phyloP scores from a whole-genome alignment of 1,139 yeast species.

The Saccharomyces hybrid region DNA sequence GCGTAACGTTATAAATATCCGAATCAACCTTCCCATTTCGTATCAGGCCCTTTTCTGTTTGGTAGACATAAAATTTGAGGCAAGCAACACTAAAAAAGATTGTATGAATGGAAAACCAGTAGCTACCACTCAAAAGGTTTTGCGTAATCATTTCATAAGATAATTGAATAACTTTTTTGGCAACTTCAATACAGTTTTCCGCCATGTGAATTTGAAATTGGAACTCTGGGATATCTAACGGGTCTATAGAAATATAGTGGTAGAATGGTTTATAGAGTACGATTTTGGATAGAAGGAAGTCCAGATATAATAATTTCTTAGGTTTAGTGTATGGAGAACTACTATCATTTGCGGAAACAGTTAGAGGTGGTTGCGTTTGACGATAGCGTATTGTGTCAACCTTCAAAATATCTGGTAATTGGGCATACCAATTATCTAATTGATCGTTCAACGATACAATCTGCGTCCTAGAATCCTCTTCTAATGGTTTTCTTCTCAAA shows the following conservation, averaged over 20 bases:
- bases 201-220: conserved; percentile 49
- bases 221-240: conserved; percentile 10
- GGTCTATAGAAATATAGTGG: conserved; percentile 37
- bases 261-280: conserved; percentile 68
- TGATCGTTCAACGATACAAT: conserved; percentile 62
- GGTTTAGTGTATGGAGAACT: conserved; percentile 53
- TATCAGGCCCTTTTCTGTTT: conserved; percentile 23
- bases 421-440: conserved; percentile 60
- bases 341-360: conserved; percentile 4
- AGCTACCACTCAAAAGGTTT: conserved; percentile 68
- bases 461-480: conserved; percentile 32
- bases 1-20: conserved; percentile 53
- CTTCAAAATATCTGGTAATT: conserved; percentile 58
- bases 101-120: conserved; percentile 86
- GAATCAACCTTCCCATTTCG: conserved; percentile 60
- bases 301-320: conserved; percentile 54
- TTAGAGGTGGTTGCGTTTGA: conserved; percentile 35
- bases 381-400: background rate
- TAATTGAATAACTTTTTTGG: conserved; percentile 67
- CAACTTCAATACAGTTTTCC: conserved; percentile 71
- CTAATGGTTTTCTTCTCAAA: conserved; percentile 11
- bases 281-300: conserved; percentile 60
- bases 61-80: conserved; percentile 59
- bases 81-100: conserved; percentile 83
- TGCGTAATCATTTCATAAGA: conserved; percentile 71